Evolutionary conservation across 345 rosid species (phyloP), one percentile per base, ranked within the genome.

Genomic region (Salix suchowensis): DNA sequence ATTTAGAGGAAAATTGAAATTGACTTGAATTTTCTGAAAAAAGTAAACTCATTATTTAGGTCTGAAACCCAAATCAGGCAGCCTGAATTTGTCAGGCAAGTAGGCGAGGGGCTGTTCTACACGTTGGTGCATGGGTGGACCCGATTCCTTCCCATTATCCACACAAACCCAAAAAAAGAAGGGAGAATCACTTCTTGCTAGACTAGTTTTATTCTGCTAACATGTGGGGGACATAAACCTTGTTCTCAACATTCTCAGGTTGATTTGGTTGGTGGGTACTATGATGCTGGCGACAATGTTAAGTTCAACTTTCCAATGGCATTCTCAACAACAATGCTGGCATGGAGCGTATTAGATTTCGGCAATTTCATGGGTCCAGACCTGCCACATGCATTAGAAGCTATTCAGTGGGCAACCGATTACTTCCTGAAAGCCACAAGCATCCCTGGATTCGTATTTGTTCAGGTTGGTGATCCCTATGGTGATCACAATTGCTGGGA

Each of bases 221-320:
- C 50, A 46, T 2, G 50, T 46, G 5, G 16, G 16, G 44, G 44
- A 23, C 36, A 8, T 65, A 24, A 24, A 4, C 2, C 14, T 65
- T 65, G 67, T 24, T 65, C 39, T 30, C 9, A 16, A 32, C 48
- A 37, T 68, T 24, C 68, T n/a, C 69, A 79, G 82, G 82, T 74
- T 48, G 78, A 79, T 64, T 70, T 79, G 75, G 78, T 70, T 64
- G 82, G 76, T 12, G 82, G 82, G 14, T 79, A 79, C 75, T 79
- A 74, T 24, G 82, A 79, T 26, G 82, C 82, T 3, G 82, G 82
- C 15, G 82, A 79, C 78, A 79, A 79, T 39, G 78, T 79, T 1
- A 79, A 79, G 40, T 79, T 74, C 78, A 79, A 70, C 78, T 79
- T 79, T 52, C 82, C 82, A 52, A 79, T 79, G 82, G 82, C 82